Evolutionary conservation across 345 rosid species (phyloP).

Genomic region (Arabidopsis arenosa): DNA sequence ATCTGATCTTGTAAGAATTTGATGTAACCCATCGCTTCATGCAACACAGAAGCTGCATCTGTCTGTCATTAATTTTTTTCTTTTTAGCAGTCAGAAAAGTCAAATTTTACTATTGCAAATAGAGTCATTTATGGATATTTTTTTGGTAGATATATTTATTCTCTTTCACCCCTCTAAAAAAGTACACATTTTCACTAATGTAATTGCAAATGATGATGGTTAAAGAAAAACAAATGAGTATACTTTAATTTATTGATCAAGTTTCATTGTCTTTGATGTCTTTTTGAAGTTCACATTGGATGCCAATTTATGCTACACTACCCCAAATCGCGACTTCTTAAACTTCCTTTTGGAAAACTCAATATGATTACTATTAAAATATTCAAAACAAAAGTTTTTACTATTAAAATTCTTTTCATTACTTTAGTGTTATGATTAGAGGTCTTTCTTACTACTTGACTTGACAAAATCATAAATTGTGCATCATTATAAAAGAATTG

Average conservation of each 20-base stretch:
- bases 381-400: neutral
- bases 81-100: constrained; percentile 22
- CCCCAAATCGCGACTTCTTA: constrained; percentile 49
- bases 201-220: constrained; percentile 13
- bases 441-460: neutral
- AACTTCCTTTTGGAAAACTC: constrained; percentile 44
- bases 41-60: constrained; percentile 92
- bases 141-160: constrained; percentile 21
- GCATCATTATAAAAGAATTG: neutral
- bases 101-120: constrained; percentile 21
- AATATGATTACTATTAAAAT: neutral
- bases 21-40: constrained; percentile 98
- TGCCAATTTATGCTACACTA: constrained; percentile 38
- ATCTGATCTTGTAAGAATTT: constrained; percentile 92
- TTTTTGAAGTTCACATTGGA: constrained; percentile 45
- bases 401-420: neutral
- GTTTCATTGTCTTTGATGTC: constrained; percentile 39
- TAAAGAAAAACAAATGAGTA: constrained; percentile 12
- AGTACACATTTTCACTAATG: constrained; percentile 28
- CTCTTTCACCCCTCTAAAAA: constrained; percentile 13
- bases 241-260: constrained; percentile 30
- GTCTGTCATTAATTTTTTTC: constrained; percentile 53
- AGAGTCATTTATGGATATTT: constrained; percentile 23
- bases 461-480: constrained; percentile 15
- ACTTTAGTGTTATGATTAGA: constrained; percentile 5